These are phyloP conservation scores for Chlamydomonas eustigma DNA, from an alignment of 139 green algal genomes.

Conservation along the genomic window DNA sequence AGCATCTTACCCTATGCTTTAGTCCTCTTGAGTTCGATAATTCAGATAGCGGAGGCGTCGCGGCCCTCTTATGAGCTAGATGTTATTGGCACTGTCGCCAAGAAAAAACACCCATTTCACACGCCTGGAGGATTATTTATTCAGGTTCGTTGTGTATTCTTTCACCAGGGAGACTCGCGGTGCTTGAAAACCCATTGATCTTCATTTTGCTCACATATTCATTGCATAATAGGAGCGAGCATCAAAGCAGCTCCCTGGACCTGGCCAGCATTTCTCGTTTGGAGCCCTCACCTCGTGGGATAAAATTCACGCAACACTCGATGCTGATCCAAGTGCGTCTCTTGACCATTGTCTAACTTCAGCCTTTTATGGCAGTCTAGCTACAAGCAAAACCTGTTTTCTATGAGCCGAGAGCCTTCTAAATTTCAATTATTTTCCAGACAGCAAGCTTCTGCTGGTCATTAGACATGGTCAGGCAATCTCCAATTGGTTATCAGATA, in stretches of 20 bases:
- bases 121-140: slow-evolving; percentile 1
- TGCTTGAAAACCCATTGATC: no score
- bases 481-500: slow-evolving; percentile 54
- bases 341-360: no score
- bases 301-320: slow-evolving; percentile 29
- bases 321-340: slow-evolving; percentile 17
- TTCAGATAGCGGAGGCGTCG: no score
- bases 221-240: slow-evolving; percentile 54
- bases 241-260: slow-evolving; percentile 54
- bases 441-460: slow-evolving; percentile 58
- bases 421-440: no score
- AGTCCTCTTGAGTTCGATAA: no score
- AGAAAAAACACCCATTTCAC: neutral
- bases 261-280: slow-evolving; percentile 60
- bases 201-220: neutral
- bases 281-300: slow-evolving; percentile 54
- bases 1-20: no score
- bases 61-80: no score
- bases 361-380: no score
- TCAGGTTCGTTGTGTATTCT: no score
- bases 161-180: no score
- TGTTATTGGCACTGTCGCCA: no score
- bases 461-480: slow-evolving; percentile 60
- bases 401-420: no score
- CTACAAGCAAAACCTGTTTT: neutral